phyloP scores from a whole-genome alignment of 176 grass and related monocot genomes.

The Eleusine coracana region DNA sequence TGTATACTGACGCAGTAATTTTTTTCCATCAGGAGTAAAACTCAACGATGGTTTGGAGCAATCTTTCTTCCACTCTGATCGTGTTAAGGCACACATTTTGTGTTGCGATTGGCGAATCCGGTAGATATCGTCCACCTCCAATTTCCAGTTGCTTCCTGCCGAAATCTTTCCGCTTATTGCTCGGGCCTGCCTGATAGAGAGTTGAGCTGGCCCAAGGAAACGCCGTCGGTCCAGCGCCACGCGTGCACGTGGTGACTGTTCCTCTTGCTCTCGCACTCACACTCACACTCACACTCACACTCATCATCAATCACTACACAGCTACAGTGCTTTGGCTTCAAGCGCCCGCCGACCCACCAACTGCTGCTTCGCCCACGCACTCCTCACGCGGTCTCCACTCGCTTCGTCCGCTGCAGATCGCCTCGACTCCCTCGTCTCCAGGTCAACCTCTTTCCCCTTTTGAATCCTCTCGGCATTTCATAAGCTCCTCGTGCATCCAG shows the following conservation, averaged over 20 bases:
- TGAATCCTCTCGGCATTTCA: not conserved
- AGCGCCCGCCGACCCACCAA: not conserved
- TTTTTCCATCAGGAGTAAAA: too few species aligned
- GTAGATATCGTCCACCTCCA: not conserved
- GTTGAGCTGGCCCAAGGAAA: not conserved
- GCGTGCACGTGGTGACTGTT: not conserved
- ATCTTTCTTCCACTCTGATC: too few species aligned
- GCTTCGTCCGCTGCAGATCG: not conserved
- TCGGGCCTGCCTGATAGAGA: not conserved
- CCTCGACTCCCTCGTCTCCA: slow-evolving; percentile 1
- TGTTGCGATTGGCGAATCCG: not conserved
- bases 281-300: not conserved
- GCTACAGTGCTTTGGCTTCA: not conserved
- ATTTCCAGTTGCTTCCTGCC: not conserved
- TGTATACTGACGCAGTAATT: too few species aligned
- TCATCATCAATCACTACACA: not conserved
- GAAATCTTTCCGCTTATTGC: not conserved
- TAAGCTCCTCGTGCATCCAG: not conserved
- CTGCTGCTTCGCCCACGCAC: not conserved
- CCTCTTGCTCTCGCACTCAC: not conserved
- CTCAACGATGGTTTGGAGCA: too few species aligned
- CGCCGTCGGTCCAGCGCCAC: not conserved
- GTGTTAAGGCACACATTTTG: too few species aligned
- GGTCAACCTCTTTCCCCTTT: not conserved
- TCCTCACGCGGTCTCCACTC: slow-evolving; percentile 35